Conservation (phyloP, 2,329 filamentous ascomycete species). For the Ilyonectria sp. region DNA sequence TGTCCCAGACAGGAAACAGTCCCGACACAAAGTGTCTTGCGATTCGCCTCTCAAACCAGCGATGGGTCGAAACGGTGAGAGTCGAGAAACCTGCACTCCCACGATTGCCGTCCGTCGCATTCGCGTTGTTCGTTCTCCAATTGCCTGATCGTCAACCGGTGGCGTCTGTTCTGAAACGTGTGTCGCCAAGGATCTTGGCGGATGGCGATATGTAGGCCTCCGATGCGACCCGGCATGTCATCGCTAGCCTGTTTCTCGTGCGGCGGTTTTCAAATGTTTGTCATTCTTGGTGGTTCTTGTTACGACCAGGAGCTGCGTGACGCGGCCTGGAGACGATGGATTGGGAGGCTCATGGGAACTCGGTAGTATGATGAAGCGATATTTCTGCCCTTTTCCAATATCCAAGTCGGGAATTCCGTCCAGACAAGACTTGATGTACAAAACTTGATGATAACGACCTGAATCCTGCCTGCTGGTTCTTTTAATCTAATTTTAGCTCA, state of each 20-base stretch:
- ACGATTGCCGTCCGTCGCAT: background rate
- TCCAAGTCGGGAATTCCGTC: too few relatives aligned
- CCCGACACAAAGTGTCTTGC: background rate
- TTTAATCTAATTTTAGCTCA: background rate
- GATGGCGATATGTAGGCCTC: background rate
- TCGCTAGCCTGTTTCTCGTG: background rate
- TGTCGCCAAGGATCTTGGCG: background rate
- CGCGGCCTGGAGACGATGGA: background rate
- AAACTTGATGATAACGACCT: too few relatives aligned
- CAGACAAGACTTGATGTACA: too few relatives aligned
- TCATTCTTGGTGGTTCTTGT: background rate
- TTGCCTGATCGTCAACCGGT: constrained; percentile 7
- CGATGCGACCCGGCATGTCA: background rate
- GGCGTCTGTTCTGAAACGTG: constrained; percentile 8
- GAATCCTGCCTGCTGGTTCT: background rate
- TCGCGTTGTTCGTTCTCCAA: background rate
- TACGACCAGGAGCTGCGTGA: background rate
- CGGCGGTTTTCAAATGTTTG: background rate
- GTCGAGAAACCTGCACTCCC: constrained; percentile 2
- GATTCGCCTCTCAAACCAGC: background rate
- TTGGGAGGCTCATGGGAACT: background rate
- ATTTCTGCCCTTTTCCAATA: too few relatives aligned
- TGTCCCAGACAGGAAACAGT: background rate
- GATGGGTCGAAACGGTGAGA: background rate
- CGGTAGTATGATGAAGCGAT: too few relatives aligned